Conservation (phyloP, 495 filamentous ascomycete species). For the Hypoxylon fragiforme region DNA sequence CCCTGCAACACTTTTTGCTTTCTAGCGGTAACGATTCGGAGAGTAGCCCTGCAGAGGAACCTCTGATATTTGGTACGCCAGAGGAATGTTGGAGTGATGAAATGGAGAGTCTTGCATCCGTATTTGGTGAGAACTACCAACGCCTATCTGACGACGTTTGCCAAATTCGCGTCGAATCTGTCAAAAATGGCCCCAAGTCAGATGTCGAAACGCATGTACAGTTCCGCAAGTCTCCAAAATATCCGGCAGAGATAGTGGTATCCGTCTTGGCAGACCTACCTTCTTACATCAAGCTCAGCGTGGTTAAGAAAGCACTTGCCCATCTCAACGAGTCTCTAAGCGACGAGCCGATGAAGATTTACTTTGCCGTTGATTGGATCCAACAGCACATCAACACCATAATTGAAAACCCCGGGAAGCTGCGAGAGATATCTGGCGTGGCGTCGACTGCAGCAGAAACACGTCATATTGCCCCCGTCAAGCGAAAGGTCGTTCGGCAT, state of each 20-base stretch:
- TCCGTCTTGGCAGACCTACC: constrained; percentile 71
- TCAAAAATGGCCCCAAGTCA: constrained; percentile 47
- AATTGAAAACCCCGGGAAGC: constrained; percentile 76
- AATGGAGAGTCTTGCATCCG: constrained; percentile 74
- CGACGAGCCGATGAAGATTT: constrained; percentile 84
- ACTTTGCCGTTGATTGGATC: constrained; percentile 86
- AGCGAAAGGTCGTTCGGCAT: constrained; percentile 51
- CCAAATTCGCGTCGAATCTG: constrained; percentile 59
- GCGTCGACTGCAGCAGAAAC: constrained; percentile 60
- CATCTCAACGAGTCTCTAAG: constrained; percentile 67
- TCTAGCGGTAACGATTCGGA: constrained; percentile 43
- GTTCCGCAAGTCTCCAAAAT: constrained; percentile 59
- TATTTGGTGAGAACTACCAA: constrained; percentile 70
- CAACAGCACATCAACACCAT: constrained; percentile 76
- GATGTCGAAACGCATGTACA: constrained; percentile 53
- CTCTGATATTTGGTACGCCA: constrained; percentile 47
- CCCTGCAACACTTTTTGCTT: constrained; percentile 70
- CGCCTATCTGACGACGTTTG: constrained; percentile 61
- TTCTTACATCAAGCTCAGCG: constrained; percentile 87
- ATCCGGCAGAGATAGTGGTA: constrained; percentile 79
- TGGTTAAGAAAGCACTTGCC: constrained; percentile 74
- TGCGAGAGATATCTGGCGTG: constrained; percentile 78
- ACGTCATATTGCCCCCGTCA: constrained; percentile 29
- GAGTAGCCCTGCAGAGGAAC: constrained; percentile 30
- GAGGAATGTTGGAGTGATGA: constrained; percentile 82